Base-by-base conservation (phyloP, 2,329 filamentous ascomycete genomes). In the Pestalotiopsis sp. region DNA sequence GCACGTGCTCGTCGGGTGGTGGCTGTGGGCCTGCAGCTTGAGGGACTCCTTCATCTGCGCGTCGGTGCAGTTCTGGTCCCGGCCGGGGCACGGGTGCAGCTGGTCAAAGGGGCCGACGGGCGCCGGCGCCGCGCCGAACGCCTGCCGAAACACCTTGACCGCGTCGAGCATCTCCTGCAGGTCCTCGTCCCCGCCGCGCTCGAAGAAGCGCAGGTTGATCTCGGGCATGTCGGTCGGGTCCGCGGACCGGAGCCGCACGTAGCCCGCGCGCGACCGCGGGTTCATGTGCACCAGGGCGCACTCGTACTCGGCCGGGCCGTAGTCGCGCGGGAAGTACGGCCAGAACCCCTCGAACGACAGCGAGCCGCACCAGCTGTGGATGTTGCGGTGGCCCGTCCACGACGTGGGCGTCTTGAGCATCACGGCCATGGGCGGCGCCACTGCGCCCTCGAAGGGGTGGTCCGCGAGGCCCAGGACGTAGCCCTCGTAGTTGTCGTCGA, bases 181-280 rank as follows among this genome's bases (percentile, higher is more conserved):
- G 61, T 76, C 75, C 45, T 73, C 68, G 11, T 84, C 81, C 13
- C 75, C 80, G 13, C 86, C 86, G 0, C 82, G 80, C 61, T 85
- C 83, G 79, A 88, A 91, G 77, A 86, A 91, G 75, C 89, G 87
- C 80, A 90, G 91, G 68, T 83, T 81, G 72, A 93, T 91, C 7
- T 87, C 79, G 0, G 91, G 91, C 4, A 84, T 80, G 65, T 92
- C 90, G 0, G 88, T 85, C 0, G 91, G 91, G 74, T 93, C 86
- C 0, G 86, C 80, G 0, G 89, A 91, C 20, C 81, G 83, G 2
- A 93, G 83, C 2, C 80, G 86, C 14, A 93, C 90, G 0, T 89
- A 76, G n/a, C 91, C 91, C 9, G 84, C 83, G 65, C 84, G 83
- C 57, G 92, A 92, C 7, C 81, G 78, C 36, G 79, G 80, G 62